phyloP scores from a whole-genome alignment of 805 yeast genomes.

The Cyberlindnera mississippiensis region DNA sequence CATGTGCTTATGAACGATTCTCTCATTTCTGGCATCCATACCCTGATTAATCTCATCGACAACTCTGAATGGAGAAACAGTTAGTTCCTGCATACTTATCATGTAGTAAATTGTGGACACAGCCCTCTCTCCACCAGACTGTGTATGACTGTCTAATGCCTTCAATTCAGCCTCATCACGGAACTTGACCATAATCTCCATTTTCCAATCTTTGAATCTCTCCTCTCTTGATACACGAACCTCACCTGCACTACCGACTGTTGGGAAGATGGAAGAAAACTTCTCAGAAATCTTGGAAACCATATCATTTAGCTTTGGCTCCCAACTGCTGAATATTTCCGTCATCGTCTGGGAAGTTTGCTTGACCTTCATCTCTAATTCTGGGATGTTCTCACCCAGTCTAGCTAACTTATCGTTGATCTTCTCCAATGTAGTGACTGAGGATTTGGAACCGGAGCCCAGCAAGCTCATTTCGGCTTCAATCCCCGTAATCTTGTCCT shows the following conservation, averaged over 20 bases:
- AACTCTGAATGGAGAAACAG: conserved; percentile 87
- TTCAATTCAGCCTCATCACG: conserved; percentile 71
- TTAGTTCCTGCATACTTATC: conserved; percentile 84
- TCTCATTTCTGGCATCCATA: conserved; percentile 92
- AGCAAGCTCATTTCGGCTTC: conserved; percentile 41
- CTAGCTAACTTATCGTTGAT: conserved; percentile 24
- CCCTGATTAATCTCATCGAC: conserved; percentile 99
- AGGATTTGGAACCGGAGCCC: conserved; percentile 36
- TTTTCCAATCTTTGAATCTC: conserved; percentile 70
- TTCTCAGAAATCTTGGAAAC: conserved; percentile 54
- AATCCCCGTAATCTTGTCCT: conserved; percentile 39
- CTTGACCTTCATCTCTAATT: conserved; percentile 22
- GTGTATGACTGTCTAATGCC: conserved; percentile 78
- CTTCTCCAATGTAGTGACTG: conserved; percentile 31
- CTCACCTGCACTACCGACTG: conserved; percentile 86
- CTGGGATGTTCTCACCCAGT: conserved; percentile 21
- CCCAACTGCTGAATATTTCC: conserved; percentile 49
- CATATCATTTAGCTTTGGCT: conserved; percentile 50
- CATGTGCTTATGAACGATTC: conserved; percentile 78
- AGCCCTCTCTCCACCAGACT: conserved; percentile 97
- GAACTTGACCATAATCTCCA: conserved; percentile 81
- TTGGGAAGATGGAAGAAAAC: conserved; percentile 61
- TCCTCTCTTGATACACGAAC: conserved; percentile 53
- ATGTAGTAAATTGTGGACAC: conserved; percentile 89
- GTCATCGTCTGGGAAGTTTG: conserved; percentile 31